A percentile compares a stretch with the other conserved stretches of the same genome.
Evolutionary conservation across 164 flowering plant genomes (phyloP).

Genomic region (Vitis amurensis): DNA sequence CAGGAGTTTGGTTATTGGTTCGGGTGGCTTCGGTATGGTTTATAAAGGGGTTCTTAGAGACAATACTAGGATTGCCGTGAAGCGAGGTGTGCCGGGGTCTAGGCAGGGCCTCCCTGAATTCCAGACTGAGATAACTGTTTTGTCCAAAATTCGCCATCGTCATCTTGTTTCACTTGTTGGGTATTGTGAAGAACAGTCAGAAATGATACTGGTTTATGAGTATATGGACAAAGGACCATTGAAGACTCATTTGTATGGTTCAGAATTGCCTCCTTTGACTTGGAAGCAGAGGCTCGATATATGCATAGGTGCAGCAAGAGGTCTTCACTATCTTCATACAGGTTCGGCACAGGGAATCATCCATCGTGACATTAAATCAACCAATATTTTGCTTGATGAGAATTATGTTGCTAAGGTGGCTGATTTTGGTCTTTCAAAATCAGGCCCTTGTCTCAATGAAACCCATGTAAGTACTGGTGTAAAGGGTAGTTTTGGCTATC

Average conservation of each 20-base stretch:
- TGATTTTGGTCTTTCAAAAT: constrained; percentile 71
- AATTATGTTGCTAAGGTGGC: constrained; percentile 63
- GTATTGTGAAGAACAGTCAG: constrained; percentile 75
- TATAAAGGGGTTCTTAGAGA: constrained; percentile 69
- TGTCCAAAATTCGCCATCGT: constrained; percentile 70
- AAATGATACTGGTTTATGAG: constrained; percentile 84
- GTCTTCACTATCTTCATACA: constrained; percentile 69
- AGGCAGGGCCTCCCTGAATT: constrained; percentile 84
- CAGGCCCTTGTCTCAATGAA: constrained; percentile 64
- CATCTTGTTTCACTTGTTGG: constrained; percentile 81
- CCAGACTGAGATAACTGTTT: constrained; percentile 65
- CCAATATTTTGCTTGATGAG: constrained; percentile 63
- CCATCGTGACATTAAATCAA: constrained; percentile 71
- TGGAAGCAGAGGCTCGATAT: constrained; percentile 70
- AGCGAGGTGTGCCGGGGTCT: constrained; percentile 70
- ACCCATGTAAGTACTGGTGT: constrained; percentile 76
- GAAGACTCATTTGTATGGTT: constrained; percentile 66
- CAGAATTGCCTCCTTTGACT: constrained; percentile 47
- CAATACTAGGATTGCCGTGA: constrained; percentile 67
- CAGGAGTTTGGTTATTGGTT: constrained; percentile 55
- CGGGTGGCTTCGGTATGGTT: constrained; percentile 88
- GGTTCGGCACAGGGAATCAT: constrained; percentile 70
- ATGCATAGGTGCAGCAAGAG: constrained; percentile 73
- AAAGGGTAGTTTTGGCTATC: constrained; percentile 72
- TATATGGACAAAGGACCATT: constrained; percentile 80